Evolutionary conservation across 2,329 filamentous ascomycete species (phyloP).

Genomic region (Neobulgaria alba): DNA sequence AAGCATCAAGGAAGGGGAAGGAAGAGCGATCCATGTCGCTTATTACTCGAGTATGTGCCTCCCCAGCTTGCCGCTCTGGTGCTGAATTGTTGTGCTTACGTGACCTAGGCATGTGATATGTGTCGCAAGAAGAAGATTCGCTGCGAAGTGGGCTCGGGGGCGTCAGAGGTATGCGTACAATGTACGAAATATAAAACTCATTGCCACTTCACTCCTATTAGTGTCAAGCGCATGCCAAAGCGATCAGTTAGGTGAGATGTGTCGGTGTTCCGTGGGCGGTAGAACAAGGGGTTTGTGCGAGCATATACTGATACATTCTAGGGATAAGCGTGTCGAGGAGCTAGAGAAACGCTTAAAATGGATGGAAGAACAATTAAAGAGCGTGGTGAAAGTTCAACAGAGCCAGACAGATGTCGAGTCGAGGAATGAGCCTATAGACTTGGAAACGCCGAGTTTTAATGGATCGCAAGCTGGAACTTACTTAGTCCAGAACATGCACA

Average conservation of each 20-base stretch:
- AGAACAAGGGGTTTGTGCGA: background rate
- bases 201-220: slow-evolving; percentile 27
- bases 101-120: slow-evolving; percentile 22
- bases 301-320: slow-evolving; percentile 4
- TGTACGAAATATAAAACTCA: slow-evolving; percentile 21
- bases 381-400: slow-evolving; percentile 3
- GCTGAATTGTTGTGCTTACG: slow-evolving; percentile 3
- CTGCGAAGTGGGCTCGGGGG: slow-evolving; percentile 19
- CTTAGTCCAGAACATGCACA: background rate
- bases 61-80: background rate
- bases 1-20: background rate
- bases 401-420: background rate
- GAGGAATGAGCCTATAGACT: background rate
- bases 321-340: slow-evolving; percentile 14
- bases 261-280: too few relatives aligned
- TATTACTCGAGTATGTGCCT: slow-evolving; percentile 12
- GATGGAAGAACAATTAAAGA: slow-evolving; percentile 16
- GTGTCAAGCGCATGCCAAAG: slow-evolving; percentile 18
- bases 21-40: background rate
- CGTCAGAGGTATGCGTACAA: slow-evolving; percentile 20
- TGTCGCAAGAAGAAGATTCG: slow-evolving; percentile 29
- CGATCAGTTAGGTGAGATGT: slow-evolving; percentile 19
- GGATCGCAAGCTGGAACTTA: background rate
- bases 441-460: background rate
- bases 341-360: slow-evolving; percentile 15